Evolutionary conservation across 805 yeast species (phyloP).

Genomic region (Candida andamanensis): DNA sequence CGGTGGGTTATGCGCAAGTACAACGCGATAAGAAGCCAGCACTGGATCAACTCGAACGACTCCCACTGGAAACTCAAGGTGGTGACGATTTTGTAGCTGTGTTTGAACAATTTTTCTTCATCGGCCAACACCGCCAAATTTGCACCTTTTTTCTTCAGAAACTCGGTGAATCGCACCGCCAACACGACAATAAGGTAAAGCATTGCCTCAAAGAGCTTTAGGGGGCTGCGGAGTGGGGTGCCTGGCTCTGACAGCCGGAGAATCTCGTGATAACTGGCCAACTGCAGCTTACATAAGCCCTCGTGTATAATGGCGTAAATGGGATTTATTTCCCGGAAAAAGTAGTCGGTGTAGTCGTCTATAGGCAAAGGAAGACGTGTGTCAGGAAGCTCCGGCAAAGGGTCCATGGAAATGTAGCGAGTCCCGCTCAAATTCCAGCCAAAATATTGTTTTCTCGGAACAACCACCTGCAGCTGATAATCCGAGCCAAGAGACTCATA

Average conservation of each 20-base stretch:
- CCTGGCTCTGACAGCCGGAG: constrained; percentile 21
- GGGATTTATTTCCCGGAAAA: constrained; percentile 48
- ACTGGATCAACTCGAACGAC: constrained; percentile 37
- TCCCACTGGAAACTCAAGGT: constrained; percentile 39
- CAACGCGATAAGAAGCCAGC: constrained; percentile 34
- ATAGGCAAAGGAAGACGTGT: constrained; percentile 13
- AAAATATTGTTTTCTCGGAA: constrained; percentile 57
- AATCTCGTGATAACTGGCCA: constrained; percentile 21
- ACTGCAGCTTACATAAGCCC: constrained; percentile 48
- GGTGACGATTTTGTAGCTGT: constrained; percentile 25
- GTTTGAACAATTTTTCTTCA: constrained; percentile 33
- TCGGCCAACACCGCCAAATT: constrained; percentile 18
- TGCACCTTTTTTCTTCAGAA: constrained; percentile 25
- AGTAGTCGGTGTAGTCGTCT: constrained; percentile 31
- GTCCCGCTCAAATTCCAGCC: constrained; percentile 67
- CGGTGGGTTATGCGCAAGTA: constrained; percentile 35
- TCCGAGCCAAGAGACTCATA: constrained; percentile 28
- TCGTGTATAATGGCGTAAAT: constrained; percentile 50
- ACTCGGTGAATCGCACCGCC: constrained; percentile 48
- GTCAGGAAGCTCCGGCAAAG: constrained; percentile 30
- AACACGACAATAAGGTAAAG: constrained; percentile 45
- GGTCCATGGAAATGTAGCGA: constrained; percentile 37
- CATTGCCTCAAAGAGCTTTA: constrained; percentile 50
- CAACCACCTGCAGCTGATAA: constrained; percentile 26
- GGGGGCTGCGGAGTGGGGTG: too few relatives aligned